Percentiles rank a stretch among this genome's conserved stretches.
phyloP scores from a whole-genome alignment of 192 early-diverging fungal species.

The Podila verticillata region DNA sequence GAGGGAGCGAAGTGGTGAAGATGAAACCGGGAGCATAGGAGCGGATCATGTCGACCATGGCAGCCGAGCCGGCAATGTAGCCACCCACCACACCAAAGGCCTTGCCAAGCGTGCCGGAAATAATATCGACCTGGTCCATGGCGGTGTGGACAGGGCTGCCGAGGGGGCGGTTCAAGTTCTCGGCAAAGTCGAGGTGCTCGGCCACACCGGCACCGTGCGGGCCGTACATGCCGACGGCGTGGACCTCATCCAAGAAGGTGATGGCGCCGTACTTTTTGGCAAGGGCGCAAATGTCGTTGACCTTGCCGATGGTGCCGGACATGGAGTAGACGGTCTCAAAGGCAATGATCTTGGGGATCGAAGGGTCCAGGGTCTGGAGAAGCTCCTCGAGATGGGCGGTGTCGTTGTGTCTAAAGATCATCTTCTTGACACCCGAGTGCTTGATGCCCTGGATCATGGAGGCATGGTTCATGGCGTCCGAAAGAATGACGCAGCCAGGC shows the following conservation, averaged over 20 bases:
- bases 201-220: slow-evolving; percentile 93
- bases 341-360: slow-evolving; percentile 93
- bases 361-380: slow-evolving; percentile 80
- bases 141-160: slow-evolving; percentile 59
- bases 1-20: slow-evolving; percentile 98
- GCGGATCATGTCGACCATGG: slow-evolving; percentile 93
- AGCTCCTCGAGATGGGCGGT: slow-evolving; percentile 87
- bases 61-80: slow-evolving; percentile 92
- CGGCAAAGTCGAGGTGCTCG: slow-evolving; percentile 89
- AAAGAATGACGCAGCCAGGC: slow-evolving; percentile 94
- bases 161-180: slow-evolving; percentile 62
- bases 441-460: slow-evolving; percentile 99
- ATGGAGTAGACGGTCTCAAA: slow-evolving; percentile 99
- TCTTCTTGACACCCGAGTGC: slow-evolving; percentile 87
- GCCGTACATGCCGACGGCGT: slow-evolving; percentile 99
- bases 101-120: slow-evolving; percentile 97
- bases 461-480: slow-evolving; percentile 95
- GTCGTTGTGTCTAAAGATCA: slow-evolving; percentile 95
- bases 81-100: slow-evolving; percentile 97
- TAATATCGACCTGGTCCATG: slow-evolving; percentile 92
- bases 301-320: slow-evolving; percentile 94
- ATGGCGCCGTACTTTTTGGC: slow-evolving; percentile 97
- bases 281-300: slow-evolving; percentile 87
- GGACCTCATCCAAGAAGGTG: slow-evolving; percentile 97
- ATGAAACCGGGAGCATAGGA: slow-evolving; percentile 99